Percentiles rank a stretch among this genome's conserved stretches.
These are phyloP conservation scores for Fusarium sp. DNA, from an alignment of 2,329 filamentous ascomycete genomes.

Conservation along the genomic window DNA sequence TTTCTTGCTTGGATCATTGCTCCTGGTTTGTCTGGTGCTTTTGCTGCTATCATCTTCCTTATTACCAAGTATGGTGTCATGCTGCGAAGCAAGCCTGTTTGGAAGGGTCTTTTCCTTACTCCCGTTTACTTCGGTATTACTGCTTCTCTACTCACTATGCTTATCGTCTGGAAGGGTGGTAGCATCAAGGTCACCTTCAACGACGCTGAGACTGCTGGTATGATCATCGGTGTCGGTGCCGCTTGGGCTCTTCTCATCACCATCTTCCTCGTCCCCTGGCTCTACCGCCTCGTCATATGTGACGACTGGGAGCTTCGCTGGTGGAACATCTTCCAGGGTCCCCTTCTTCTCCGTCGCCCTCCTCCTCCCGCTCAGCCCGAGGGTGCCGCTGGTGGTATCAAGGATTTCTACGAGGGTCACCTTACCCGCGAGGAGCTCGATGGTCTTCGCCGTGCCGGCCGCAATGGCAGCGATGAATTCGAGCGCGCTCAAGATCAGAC, in stretches of 20 bases:
- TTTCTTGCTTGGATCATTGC: conserved; percentile 71
- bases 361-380: conserved; percentile 68
- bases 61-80: conserved; percentile 69
- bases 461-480: conserved; percentile 32
- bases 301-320: conserved; percentile 69
- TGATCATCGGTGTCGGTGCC: conserved; percentile 64
- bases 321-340: conserved; percentile 64
- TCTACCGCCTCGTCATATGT: conserved; percentile 66
- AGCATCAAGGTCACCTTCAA: conserved; percentile 51
- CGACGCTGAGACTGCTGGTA: conserved; percentile 58
- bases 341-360: conserved; percentile 59
- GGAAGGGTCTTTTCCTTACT: conserved; percentile 61
- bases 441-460: conserved; percentile 48
- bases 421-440: conserved; percentile 63
- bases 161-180: conserved; percentile 68
- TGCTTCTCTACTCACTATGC: conserved; percentile 64
- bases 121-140: conserved; percentile 68
- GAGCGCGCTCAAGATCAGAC: conserved; percentile 33
- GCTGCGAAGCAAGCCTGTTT: conserved; percentile 62
- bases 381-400: conserved; percentile 65
- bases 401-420: conserved; percentile 67
- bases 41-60: conserved; percentile 65
- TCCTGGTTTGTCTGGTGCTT: conserved; percentile 63
- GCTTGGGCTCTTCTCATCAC: conserved; percentile 59
- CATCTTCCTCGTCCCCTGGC: conserved; percentile 67